Percentiles rank a stretch among this genome's conserved stretches.
Evolutionary conservation across 331 rosid genomes (phyloP).

Genomic region (Acacia pycnantha): DNA sequence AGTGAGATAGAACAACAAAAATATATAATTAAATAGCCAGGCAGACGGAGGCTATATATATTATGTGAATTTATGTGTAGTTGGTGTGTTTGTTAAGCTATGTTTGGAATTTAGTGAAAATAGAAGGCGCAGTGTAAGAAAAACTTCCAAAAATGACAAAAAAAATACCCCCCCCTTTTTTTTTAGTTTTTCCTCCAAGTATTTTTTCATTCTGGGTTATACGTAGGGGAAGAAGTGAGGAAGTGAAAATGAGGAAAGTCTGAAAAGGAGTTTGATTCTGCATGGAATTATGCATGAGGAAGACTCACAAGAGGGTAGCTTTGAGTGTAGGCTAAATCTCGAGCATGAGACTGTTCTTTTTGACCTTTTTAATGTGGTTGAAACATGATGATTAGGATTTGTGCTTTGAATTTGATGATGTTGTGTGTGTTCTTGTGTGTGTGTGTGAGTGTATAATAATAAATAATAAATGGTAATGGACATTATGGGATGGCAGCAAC

Average conservation of each 20-base stretch:
- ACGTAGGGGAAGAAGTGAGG: neutral
- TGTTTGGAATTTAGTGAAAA: no score
- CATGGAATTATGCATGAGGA: conserved; percentile 40
- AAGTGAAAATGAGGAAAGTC: neutral
- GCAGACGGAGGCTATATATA: neutral
- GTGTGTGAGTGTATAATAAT: neutral
- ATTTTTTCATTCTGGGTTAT: neutral
- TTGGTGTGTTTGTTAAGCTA: neutral
- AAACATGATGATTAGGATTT: conserved; percentile 48
- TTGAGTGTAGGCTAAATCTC: conserved; percentile 37
- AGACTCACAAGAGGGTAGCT: neutral
- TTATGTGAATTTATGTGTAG: neutral
- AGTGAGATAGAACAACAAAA: neutral
- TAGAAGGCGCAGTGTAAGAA: no score
- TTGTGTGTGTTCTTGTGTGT: conserved; percentile 31
- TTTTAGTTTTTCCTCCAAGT: no score
- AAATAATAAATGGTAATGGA: neutral
- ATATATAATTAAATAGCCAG: neutral
- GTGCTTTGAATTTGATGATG: conserved; percentile 22
- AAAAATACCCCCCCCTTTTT: no score
- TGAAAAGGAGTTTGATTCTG: conserved; percentile 20
- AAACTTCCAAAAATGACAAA: no score
- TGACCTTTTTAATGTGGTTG: conserved; percentile 39
- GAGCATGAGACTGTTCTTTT: conserved; percentile 46
- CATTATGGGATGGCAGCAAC: conserved; percentile 39